phyloP scores from a whole-genome alignment of 495 filamentous ascomycete genomes.

The Podospora comata region DNA sequence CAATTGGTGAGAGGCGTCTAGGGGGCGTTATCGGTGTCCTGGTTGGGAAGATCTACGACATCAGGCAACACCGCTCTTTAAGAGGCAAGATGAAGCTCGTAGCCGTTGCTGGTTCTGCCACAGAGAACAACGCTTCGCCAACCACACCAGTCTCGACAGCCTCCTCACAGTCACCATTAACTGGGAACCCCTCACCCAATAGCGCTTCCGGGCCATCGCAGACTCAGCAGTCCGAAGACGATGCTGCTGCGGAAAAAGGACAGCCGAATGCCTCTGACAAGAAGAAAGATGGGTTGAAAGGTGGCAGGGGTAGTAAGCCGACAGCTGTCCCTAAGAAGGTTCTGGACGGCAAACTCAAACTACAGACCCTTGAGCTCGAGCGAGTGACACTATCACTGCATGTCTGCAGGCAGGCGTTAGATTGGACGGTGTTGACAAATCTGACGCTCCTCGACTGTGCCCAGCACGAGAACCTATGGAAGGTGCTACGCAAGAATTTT shows the following conservation, averaged over 20 bases:
- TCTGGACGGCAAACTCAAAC: conserved; percentile 55
- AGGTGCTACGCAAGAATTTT: conserved; percentile 68
- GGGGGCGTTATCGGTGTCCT: conserved; percentile 76
- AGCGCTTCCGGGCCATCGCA: neutral
- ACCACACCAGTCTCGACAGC: conserved; percentile 6
- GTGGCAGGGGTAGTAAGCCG: conserved; percentile 1
- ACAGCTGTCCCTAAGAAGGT: conserved; percentile 20
- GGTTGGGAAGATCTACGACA: conserved; percentile 61
- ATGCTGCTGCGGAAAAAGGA: neutral
- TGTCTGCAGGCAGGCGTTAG: conserved; percentile 66
- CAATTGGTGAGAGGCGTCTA: conserved; percentile 46
- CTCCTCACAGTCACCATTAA: neutral
- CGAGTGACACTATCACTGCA: conserved; percentile 70
- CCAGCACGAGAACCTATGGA: conserved; percentile 79
- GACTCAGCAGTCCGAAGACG: neutral
- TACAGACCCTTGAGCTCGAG: conserved; percentile 80
- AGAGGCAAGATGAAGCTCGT: conserved; percentile 6
- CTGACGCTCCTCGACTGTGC: conserved; percentile 80
- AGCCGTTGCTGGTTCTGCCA: neutral
- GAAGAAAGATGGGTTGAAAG: neutral
- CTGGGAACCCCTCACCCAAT: neutral
- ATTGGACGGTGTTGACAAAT: conserved; percentile 74
- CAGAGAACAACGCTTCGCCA: neutral
- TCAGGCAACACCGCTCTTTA: conserved; percentile 36
- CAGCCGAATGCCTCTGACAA: neutral